A percentile compares a stretch with the other conserved stretches of the same genome.
Conservation (phyloP, 805 yeast species). For the Saccharomycopsis sp. region DNA sequence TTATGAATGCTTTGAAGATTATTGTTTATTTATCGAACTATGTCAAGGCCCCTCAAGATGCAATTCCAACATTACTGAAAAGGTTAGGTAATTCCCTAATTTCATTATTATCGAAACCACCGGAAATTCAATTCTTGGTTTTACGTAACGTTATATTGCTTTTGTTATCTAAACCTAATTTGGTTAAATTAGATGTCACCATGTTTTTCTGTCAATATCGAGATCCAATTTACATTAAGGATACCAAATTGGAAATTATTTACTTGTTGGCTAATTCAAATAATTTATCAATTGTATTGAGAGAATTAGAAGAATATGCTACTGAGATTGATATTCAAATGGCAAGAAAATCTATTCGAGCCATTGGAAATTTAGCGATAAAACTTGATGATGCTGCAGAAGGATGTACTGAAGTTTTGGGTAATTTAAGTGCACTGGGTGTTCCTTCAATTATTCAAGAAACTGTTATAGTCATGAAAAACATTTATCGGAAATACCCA, state of each 20-base stretch:
- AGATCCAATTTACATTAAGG: constrained; percentile 84
- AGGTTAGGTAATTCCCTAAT: constrained; percentile 63
- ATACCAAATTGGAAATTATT: constrained; percentile 83
- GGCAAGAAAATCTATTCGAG: constrained; percentile 82
- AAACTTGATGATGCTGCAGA: constrained; percentile 57
- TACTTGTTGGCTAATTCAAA: constrained; percentile 64
- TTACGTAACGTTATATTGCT: constrained; percentile 74
- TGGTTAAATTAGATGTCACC: constrained; percentile 61
- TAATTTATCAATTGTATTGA: constrained; percentile 54
- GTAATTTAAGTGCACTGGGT: constrained; percentile 54
- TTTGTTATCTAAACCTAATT: constrained; percentile 55
- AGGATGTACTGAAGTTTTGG: constrained; percentile 55
- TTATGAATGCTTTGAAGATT: constrained; percentile 65
- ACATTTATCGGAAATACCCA: constrained; percentile 73
- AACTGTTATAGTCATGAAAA: constrained; percentile 65
- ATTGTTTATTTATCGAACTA: constrained; percentile 70
- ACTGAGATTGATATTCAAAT: constrained; percentile 80
- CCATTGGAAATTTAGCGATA: constrained; percentile 83
- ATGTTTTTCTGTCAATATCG: constrained; percentile 76
- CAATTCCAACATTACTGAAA: constrained; percentile 47
- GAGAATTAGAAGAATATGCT: constrained; percentile 80
- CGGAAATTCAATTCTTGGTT: constrained; percentile 79
- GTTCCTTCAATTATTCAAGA: constrained; percentile 77
- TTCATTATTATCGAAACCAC: constrained; percentile 62
- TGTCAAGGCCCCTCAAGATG: constrained; percentile 46